A percentile compares a stretch with the other conserved stretches of the same genome.
Evolutionary conservation across 139 green algal species (phyloP).

Genomic region (Gonium pectorale): DNA sequence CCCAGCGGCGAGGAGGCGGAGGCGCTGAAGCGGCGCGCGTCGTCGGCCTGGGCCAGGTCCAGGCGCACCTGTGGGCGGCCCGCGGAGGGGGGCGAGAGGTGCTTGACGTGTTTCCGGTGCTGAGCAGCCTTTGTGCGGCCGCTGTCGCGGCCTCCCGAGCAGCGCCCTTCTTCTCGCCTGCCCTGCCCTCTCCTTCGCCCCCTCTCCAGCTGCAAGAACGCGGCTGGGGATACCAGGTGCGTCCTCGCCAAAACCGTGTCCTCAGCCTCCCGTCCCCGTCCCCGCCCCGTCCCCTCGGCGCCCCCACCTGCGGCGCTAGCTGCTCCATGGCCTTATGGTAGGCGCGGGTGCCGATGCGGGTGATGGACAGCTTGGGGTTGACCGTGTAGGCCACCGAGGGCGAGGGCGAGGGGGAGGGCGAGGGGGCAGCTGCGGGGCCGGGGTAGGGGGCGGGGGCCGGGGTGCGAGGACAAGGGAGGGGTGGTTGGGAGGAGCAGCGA

Average conservation of each 20-base stretch:
- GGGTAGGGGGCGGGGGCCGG: not conserved
- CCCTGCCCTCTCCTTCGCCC: too few relatives aligned
- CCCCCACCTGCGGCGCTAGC: constrained; percentile 69
- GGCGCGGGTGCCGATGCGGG: constrained; percentile 80
- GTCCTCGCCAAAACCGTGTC: too few relatives aligned
- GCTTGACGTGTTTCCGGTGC: too few relatives aligned
- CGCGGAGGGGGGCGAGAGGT: not conserved
- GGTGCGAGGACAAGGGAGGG: constrained; percentile 54
- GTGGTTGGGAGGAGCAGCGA: too few relatives aligned
- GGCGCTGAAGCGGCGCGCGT: constrained; percentile 57
- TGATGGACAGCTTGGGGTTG: constrained; percentile 75
- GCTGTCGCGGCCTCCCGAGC: too few relatives aligned
- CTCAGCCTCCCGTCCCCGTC: not conserved
- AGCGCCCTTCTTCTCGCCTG: too few relatives aligned
- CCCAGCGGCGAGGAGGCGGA: not conserved
- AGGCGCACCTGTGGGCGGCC: constrained; percentile 63
- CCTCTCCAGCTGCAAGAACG: too few relatives aligned
- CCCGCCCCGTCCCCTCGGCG: not conserved
- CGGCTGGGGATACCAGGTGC: too few relatives aligned
- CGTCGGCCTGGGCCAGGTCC: constrained; percentile 79
- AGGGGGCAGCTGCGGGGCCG: not conserved
- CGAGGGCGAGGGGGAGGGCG: not conserved
- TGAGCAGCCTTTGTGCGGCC: too few relatives aligned
- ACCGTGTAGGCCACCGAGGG: constrained; percentile 47
- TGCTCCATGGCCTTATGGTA: constrained; percentile 74